These are phyloP conservation scores for Candida ipomoeae DNA, from an alignment of 805 yeast species.

Conservation along the genomic window DNA sequence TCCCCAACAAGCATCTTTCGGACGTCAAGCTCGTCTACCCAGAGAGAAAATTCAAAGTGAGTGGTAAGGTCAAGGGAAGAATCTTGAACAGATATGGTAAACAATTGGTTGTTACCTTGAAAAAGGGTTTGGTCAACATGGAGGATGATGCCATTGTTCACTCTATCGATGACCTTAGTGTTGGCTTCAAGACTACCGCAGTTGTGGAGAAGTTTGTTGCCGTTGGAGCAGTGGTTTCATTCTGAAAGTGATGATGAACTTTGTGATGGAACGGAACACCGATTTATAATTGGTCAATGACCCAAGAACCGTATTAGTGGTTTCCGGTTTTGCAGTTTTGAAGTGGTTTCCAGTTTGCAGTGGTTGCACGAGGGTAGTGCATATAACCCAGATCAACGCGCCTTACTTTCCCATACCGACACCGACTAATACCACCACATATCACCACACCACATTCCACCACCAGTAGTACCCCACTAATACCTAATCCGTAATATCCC, in stretches of 20 bases:
- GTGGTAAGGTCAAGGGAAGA: constrained; percentile 74
- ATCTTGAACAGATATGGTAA: constrained; percentile 50
- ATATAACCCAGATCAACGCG: no score
- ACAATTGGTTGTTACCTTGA: constrained; percentile 63
- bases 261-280: no score
- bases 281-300: no score
- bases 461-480: no score
- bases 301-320: no score
- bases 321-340: no score
- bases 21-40: constrained; percentile 84
- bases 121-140: constrained; percentile 74
- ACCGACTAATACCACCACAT: no score
- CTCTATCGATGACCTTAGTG: constrained; percentile 33
- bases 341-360: no score
- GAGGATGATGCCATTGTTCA: constrained; percentile 52
- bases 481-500: no score
- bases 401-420: no score
- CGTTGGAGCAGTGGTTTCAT: constrained; percentile 77
- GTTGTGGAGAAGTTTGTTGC: constrained; percentile 68
- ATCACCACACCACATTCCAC: no score
- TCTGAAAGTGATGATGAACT: constrained; percentile 38
- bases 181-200: constrained; percentile 59
- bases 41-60: constrained; percentile 86
- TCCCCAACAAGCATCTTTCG: constrained; percentile 70
- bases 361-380: no score